Evolutionary conservation across 2,329 filamentous ascomycete species (phyloP).

Genomic region (Xylaria arbuscula): DNA sequence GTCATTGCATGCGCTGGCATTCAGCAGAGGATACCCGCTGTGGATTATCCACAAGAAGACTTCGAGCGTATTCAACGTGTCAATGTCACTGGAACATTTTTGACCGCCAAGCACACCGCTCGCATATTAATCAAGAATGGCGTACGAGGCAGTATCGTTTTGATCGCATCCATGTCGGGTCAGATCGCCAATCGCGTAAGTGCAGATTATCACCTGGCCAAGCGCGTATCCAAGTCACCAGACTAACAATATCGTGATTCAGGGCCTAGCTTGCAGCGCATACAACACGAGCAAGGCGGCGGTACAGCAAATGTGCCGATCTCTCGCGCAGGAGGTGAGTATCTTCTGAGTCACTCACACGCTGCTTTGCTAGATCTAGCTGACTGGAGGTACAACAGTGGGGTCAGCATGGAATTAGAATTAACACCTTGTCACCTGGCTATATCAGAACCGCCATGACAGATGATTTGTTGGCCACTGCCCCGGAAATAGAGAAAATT

Average conservation of each 20-base stretch:
- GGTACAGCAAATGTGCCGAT: constrained; percentile 5
- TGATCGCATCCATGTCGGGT: constrained; percentile 5
- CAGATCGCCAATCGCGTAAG: constrained; percentile 6
- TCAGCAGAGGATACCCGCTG: constrained; percentile 5
- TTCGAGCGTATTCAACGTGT: constrained; percentile 21
- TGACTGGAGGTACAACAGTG: background rate
- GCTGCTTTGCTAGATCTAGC: background rate
- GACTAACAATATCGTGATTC: background rate
- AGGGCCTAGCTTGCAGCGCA: background rate
- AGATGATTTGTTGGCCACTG: background rate
- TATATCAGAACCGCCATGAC: constrained; percentile 10
- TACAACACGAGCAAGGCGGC: constrained; percentile 5
- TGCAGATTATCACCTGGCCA: background rate
- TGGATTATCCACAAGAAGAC: constrained; percentile 15
- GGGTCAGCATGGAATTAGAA: constrained; percentile 6
- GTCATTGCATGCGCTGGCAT: background rate
- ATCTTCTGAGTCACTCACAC: background rate
- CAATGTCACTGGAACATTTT: constrained; percentile 21
- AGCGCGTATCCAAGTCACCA: background rate
- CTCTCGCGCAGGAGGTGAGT: constrained; percentile 5
- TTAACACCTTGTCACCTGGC: background rate
- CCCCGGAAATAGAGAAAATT: constrained; percentile 2
- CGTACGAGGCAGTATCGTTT: background rate
- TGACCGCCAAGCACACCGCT: constrained; percentile 22
- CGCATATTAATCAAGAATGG: constrained; percentile 11